Conservation (phyloP, 179 eudicot genomes). For the Sideroxylon spinosum region DNA sequence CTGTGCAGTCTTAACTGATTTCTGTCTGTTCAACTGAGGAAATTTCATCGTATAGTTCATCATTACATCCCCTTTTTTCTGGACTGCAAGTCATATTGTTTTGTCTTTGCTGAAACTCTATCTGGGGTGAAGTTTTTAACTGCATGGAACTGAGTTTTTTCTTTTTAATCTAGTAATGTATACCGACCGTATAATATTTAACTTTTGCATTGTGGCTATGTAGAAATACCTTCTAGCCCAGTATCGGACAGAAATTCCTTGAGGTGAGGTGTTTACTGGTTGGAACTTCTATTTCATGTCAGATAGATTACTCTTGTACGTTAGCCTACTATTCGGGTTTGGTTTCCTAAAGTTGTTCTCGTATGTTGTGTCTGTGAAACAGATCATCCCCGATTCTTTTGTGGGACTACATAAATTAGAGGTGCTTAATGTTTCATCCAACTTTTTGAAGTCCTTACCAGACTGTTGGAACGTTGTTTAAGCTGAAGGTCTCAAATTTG, state of each 20-base stretch:
- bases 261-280: too few species aligned
- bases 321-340: background rate
- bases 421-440: constrained; percentile 45
- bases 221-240: background rate
- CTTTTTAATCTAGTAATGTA: background rate
- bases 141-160: too few species aligned
- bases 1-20: too few species aligned
- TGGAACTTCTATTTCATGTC: too few species aligned
- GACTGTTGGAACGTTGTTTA: constrained; percentile 45
- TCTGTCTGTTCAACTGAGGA: too few species aligned
- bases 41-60: too few species aligned
- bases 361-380: constrained; percentile 5
- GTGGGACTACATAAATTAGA: constrained; percentile 36
- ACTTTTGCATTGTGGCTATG: background rate
- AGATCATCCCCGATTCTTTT: constrained; percentile 48
- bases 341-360: background rate
- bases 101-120: background rate
- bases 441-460: constrained; percentile 43
- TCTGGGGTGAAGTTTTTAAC: background rate
- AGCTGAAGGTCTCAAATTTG: constrained; percentile 35
- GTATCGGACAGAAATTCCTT: background rate
- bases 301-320: too few species aligned
- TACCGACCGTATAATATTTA: background rate
- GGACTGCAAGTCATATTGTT: background rate
- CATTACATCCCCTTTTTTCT: background rate